Conservation (phyloP, 257 asterid species). For the Scutellaria galericulata region DNA sequence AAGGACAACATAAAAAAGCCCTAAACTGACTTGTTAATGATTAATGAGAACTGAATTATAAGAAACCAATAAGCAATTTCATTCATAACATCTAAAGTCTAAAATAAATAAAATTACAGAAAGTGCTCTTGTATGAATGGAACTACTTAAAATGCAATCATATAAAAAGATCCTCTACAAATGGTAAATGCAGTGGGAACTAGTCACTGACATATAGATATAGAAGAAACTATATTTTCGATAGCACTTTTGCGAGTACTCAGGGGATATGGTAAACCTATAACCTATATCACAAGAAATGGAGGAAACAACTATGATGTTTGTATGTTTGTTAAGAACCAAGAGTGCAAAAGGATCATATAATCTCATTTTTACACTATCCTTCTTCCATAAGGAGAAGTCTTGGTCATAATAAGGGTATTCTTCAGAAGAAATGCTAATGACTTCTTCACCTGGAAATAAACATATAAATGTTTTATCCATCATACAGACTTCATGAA, state of each 20-base stretch:
- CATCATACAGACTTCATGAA: constrained; percentile 14
- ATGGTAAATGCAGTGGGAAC: not conserved
- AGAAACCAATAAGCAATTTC: not conserved
- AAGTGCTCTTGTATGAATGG: not conserved
- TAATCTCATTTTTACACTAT: not conserved
- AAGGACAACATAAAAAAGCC: constrained; percentile 12
- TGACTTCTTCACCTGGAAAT: constrained; percentile 13
- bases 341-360: constrained; percentile 9
- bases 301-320: not conserved
- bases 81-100: constrained; percentile 2
- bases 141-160: constrained; percentile 15
- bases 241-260: not conserved
- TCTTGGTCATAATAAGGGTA: not conserved
- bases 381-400: not conserved
- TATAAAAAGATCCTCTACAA: not conserved
- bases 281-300: not conserved
- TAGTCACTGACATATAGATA: not conserved
- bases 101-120: not conserved
- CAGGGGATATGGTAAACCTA: not conserved
- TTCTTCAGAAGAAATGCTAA: not conserved
- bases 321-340: not conserved
- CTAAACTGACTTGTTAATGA: constrained; percentile 6
- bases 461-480: not conserved
- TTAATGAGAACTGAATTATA: not conserved
- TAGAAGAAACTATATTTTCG: constrained; percentile 12